phyloP scores from a whole-genome alignment of 139 green algal species.

The Tetradesmus lagerheimii region DNA sequence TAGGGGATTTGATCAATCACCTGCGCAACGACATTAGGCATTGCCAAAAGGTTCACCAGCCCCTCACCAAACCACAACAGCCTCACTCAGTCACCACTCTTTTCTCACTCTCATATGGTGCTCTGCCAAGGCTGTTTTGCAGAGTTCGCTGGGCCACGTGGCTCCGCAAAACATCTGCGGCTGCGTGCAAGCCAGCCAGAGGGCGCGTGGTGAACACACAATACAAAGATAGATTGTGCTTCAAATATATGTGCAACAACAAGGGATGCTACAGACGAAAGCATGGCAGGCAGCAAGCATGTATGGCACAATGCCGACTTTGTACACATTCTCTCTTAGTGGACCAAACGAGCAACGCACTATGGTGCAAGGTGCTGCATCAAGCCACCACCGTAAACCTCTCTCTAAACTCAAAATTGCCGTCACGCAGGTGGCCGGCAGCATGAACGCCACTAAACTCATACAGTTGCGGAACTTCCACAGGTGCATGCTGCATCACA shows the following conservation, averaged over 20 bases:
- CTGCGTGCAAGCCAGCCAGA: background rate
- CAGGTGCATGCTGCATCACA: background rate
- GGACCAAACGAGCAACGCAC: background rate
- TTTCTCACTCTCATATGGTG: background rate
- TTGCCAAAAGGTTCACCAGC: background rate
- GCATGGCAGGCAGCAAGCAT: background rate
- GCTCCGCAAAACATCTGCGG: background rate
- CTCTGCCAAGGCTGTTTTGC: background rate
- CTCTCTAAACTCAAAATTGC: background rate
- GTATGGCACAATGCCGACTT: background rate
- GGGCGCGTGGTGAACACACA: background rate
- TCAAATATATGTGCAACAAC: background rate
- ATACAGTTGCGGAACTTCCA: background rate
- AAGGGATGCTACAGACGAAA: background rate
- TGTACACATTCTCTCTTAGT: background rate
- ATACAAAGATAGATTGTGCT: background rate
- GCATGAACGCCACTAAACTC: background rate
- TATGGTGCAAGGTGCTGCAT: background rate
- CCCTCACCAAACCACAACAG: background rate
- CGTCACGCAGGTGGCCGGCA: background rate
- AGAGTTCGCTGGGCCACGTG: background rate
- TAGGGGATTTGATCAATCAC: background rate
- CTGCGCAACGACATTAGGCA: background rate
- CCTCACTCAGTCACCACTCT: background rate
- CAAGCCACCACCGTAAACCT: background rate